Evolutionary conservation across 2,329 filamentous ascomycete genomes (phyloP), one percentile per base, ranked within the genome.

Genomic region (Bipolaris bicolor): DNA sequence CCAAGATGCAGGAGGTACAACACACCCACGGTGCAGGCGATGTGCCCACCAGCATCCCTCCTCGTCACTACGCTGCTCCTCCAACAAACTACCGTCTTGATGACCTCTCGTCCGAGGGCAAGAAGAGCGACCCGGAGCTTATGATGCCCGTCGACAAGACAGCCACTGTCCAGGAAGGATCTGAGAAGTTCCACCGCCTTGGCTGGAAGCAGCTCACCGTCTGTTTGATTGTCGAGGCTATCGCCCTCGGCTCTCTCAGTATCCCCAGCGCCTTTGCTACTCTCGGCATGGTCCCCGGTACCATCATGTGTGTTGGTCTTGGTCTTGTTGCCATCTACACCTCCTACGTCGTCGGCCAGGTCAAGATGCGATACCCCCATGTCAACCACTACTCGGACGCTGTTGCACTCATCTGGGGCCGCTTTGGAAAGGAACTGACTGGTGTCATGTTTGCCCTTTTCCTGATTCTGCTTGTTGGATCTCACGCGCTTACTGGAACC

Each of bases 321-420:
- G 84, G 86, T 33, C 56, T 84, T n/a, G 65, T 88, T 7, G 81
- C 86, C 10, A 86, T 84, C 24, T 88, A 87, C 71, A 87, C 85
- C 4, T 84, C 84, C 49, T 86, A 84, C 65, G 82, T 88, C 13
- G 81, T 88, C 49, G 86, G 84, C 34, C 83, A 86, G 69, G 85
- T 88, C 76, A 85, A 85, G 66, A 74, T 83, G 66, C 76, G 72
- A 53, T 81, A 85, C 68, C 87, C 88, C 4, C 77, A 86, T 9
- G 83, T 90, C 55, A 81, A 83, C 46, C 87, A 87, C 70, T 90
- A 91, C 73, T 87, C 87, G 26, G 89, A 91, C 64, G 89, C 87
- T 6, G 88, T 88, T 4, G 78, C 83, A 45, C 80, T 91, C 55
- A 79, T 91, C 59, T 81, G 82, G 66, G 90, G 89, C 11, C 77